Evolutionary conservation across 106 monocot genomes (phyloP), one percentile per base, ranked within the genome.

Genomic region (Xerophyta viscosa): DNA sequence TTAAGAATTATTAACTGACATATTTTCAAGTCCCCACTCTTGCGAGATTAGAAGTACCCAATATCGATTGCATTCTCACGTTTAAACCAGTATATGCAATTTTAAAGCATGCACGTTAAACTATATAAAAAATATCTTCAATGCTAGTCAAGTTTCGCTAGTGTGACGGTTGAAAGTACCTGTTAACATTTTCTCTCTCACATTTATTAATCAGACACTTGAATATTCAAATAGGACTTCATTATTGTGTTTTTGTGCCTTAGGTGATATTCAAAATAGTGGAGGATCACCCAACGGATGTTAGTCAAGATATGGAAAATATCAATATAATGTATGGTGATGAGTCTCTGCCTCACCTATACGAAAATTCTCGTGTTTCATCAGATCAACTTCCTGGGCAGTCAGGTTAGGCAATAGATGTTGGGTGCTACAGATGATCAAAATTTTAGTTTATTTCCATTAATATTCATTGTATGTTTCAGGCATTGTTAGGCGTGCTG

Each of bases 401-500:
- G 50, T 70, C 84, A 73, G 90, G 98, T 88, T 74, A 37, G 18
- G 24, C 37, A 26, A 14, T 15, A 4, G 15, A 27, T 9, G 20
- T 25, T 37, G 20, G 5, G n/a, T 13, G 44, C 26, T 50, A 19
- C 4, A 52, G 51, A 3, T 1, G 20, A 11, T 60, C 1, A 31
- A n/a, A 18, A 20, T 11, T 10, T 20, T 37, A 51, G 43, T 37
- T 27, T 6, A 14, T 20, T 20, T 23, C 0, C 12, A 7, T 8
- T 19, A 2, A 27, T 61, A 13, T 2, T 37, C 2, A 10, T 8
- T 51, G 33, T 33, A 33, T 42, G 11, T 60, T 47, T 45, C 72
- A 98, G 98, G 98, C 52, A 86, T 86, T 69, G 96, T 90, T 27
- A 89, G 73, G 46, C 89, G 96, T 50, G 89, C 89, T 48, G 98